Base-by-base conservation (phyloP, 768 basidiomycete genomes). In the Clavaria fumosa region DNA sequence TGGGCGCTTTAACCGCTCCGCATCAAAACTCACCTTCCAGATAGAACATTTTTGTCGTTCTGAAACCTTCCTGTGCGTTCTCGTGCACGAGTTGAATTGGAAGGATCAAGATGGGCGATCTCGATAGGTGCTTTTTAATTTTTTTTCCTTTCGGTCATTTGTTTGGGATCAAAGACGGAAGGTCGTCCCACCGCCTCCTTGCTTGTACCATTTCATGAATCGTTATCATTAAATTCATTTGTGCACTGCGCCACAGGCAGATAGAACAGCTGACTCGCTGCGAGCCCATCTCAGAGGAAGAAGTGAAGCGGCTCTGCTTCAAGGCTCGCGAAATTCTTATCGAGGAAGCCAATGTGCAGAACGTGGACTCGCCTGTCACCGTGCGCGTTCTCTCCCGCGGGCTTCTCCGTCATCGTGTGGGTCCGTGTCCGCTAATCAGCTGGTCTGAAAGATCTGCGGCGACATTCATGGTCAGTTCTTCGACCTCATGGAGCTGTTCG, bases 401-500 rank as follows among this genome's bases (percentile, higher is more conserved):
- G 42, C 22, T 36, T 39, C 32, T 49, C 42, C 44, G 33, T 51
- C n/a, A n/a, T n/a, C n/a, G n/a, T n/a, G n/a, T n/a, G n/a, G n/a
- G n/a, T n/a, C n/a, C n/a, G n/a, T n/a, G n/a, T n/a, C 40, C 28
- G 30, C 15, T 41, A 34, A 22, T 14, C 26, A 31, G 36, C 20
- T 15, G 21, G 20, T 10, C 14, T n/a, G n/a, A n/a, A 36, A 84
- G 81, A 83, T 88, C 51, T 88, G 83, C 52, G 91, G 91, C 5
- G 91, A 97, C 61, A 95, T 97, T 31, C 91, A 96, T 51, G 90
- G 91, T 7, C 93, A 96, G 52, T 95, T 96, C 54, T 95, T 81
- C 57, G 93, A 96, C 55, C 68, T 96, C 46, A 76, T 96, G 72
- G 86, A 99, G 59, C 67, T 99, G 41, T 93, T 95, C 70, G 78